A percentile compares a stretch with the other conserved stretches of the same genome.
Evolutionary conservation across 768 basidiomycete species (phyloP).

Genomic region (Rhodotorula toruloides): DNA sequence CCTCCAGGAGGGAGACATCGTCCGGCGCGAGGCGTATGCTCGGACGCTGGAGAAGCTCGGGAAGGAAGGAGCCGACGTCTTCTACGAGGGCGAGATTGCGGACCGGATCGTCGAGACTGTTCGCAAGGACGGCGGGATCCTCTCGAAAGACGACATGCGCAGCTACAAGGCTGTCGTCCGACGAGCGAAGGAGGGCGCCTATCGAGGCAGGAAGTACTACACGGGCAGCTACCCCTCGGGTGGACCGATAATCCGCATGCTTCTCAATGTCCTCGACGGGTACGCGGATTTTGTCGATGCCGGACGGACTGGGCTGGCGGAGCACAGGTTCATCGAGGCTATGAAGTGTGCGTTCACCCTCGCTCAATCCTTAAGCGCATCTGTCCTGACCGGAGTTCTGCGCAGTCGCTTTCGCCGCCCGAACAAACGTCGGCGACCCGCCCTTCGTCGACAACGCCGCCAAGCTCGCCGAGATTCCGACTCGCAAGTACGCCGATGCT

Average conservation of each 20-base stretch:
- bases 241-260: conserved; percentile 80
- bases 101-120: conserved; percentile 70
- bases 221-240: conserved; percentile 76
- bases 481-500: conserved; percentile 54
- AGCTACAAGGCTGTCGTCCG: conserved; percentile 64
- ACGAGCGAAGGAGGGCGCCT: conserved; percentile 71
- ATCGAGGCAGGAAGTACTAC: conserved; percentile 71
- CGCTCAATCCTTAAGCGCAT: no score
- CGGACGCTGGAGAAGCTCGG: conserved; percentile 70
- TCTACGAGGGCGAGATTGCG: conserved; percentile 76
- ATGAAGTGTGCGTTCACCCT: conserved; percentile 62
- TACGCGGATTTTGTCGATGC: conserved; percentile 54
- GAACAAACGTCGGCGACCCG: conserved; percentile 79
- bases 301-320: conserved; percentile 59
- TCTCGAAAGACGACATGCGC: conserved; percentile 67
- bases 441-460: conserved; percentile 49
- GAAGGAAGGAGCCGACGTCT: conserved; percentile 66
- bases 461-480: conserved; percentile 35
- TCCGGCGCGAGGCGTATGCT: conserved; percentile 68
- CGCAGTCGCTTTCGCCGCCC: conserved; percentile 62
- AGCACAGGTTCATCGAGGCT: conserved; percentile 75
- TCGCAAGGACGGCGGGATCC: conserved; percentile 66
- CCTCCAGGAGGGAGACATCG: conserved; percentile 66
- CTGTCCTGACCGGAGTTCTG: no score
- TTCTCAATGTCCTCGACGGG: conserved; percentile 84